Base-by-base conservation (phyloP, 1,139 yeast species). In the Ogataea hybrid region DNA sequence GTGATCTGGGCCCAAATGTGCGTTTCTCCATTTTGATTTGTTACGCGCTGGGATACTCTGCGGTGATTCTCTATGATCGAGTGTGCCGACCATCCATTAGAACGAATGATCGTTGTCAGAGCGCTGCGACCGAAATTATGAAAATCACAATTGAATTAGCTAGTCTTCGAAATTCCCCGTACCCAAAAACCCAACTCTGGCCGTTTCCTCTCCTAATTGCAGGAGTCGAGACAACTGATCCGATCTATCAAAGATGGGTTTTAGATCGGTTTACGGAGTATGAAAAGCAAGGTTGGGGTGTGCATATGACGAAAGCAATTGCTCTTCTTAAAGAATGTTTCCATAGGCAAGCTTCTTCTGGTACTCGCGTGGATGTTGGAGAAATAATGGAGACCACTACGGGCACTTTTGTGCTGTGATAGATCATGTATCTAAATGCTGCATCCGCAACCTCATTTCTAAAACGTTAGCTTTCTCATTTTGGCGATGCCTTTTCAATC, bases 391-490 rank as follows among this genome's bases (percentile, higher is more conserved):
- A 38, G 20, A 16, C 25, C 3, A 38, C 35, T 6, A 38, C 43
- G 20, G 45, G 45, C 5, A 12, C 23, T 10, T 42, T 42, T 32
- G 34, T 25, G 68, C 79, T 69, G 22, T 35, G 32, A 27, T 32
- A 17, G 28, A 20, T n/a, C n/a, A n/a, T n/a, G n/a, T n/a, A n/a
- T n/a, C n/a, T n/a, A n/a, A n/a, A n/a, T n/a, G n/a, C n/a, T n/a
- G n/a, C n/a, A n/a, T n/a, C n/a, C n/a, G n/a, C n/a, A n/a, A n/a
- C n/a, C n/a, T n/a, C n/a, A n/a, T n/a, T n/a, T n/a, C n/a, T n/a
- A n/a, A n/a, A n/a, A n/a, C n/a, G n/a, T n/a, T n/a, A n/a, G n/a
- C n/a, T n/a, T n/a, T n/a, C n/a, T n/a, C n/a, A n/a, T n/a, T n/a
- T n/a, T n/a, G n/a, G n/a, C n/a, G n/a, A n/a, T n/a, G n/a, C n/a